These are phyloP conservation scores for Nothophoma quercina DNA, from an alignment of 2,329 filamentous ascomycete genomes.

Conservation along the genomic window DNA sequence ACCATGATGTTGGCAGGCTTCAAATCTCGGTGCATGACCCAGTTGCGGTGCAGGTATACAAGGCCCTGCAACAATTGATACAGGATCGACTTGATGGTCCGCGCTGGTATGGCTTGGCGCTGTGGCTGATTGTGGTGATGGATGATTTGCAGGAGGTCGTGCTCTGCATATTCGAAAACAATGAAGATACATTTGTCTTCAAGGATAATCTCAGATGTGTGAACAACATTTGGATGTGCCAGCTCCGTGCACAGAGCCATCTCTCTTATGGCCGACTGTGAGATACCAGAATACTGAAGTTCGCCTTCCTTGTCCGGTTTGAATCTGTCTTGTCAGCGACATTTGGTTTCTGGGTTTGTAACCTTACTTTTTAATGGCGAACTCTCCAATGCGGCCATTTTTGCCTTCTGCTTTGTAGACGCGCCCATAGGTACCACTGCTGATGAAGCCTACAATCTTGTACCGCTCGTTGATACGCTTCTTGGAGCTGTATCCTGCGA, in stretches of 20 bases:
- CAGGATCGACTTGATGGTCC: constrained; percentile 91
- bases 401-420: constrained; percentile 93
- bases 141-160: constrained; percentile 96
- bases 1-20: constrained; percentile 99
- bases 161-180: constrained; percentile 98
- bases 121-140: constrained; percentile 94
- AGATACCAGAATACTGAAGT: constrained; percentile 95
- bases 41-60: constrained; percentile 93
- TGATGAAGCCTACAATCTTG: constrained; percentile 97
- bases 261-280: constrained; percentile 94
- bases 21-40: constrained; percentile 95
- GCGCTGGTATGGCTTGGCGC: constrained; percentile 84
- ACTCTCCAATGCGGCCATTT: constrained; percentile 77
- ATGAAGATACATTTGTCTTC: constrained; percentile 99
- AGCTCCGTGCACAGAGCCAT: constrained; percentile 97
- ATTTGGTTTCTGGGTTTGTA: neutral
- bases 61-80: constrained; percentile 95
- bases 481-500: constrained; percentile 69
- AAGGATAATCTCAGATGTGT: constrained; percentile 91
- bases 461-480: constrained; percentile 91
- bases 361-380: constrained; percentile 93
- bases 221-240: constrained; percentile 86
- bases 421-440: constrained; percentile 94
- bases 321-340: constrained; percentile 62
- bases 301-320: constrained; percentile 99